Evolutionary conservation across 306 rosid species (phyloP).

Genomic region (Bauhinia variegata): DNA sequence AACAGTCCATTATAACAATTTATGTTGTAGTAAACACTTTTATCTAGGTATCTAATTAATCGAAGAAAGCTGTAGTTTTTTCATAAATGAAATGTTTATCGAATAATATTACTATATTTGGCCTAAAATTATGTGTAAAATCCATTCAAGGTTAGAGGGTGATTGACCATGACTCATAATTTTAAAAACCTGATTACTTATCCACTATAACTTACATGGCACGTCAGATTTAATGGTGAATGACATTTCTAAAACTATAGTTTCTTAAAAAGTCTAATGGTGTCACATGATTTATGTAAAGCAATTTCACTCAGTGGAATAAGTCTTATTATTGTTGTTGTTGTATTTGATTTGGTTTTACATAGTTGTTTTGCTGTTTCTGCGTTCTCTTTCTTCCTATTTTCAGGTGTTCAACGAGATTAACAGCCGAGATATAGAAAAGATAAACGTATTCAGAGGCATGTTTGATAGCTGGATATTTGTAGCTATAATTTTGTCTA

Average conservation of each 20-base stretch:
- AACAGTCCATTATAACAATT: not conserved
- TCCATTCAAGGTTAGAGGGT: not conserved
- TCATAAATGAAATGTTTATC: too few relatives aligned
- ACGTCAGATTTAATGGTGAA: too few relatives aligned
- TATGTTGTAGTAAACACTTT: not conserved
- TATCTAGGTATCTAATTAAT: not conserved
- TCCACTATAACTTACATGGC: not conserved
- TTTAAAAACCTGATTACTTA: not conserved
- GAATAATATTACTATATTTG: too few relatives aligned
- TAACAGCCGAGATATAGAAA: slow-evolving; percentile 85
- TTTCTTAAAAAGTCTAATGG: too few relatives aligned
- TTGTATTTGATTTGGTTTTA: not conserved
- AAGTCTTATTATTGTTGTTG: too few relatives aligned
- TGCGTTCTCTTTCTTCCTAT: slow-evolving; percentile 22
- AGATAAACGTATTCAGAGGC: slow-evolving; percentile 81
- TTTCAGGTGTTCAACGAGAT: slow-evolving; percentile 89
- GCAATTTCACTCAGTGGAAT: too few relatives aligned
- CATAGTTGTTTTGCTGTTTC: slow-evolving; percentile 16
- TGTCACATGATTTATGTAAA: too few relatives aligned
- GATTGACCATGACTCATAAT: not conserved
- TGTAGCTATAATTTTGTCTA: slow-evolving; percentile 56
- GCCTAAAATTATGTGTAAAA: too few relatives aligned
- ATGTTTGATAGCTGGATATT: slow-evolving; percentile 82
- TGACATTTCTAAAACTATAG: too few relatives aligned
- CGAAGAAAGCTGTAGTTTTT: not conserved